A percentile compares a stretch with the other conserved stretches of the same genome.
phyloP scores from a whole-genome alignment of 1,139 yeast genomes.

The Debaryomyces nepalensis region DNA sequence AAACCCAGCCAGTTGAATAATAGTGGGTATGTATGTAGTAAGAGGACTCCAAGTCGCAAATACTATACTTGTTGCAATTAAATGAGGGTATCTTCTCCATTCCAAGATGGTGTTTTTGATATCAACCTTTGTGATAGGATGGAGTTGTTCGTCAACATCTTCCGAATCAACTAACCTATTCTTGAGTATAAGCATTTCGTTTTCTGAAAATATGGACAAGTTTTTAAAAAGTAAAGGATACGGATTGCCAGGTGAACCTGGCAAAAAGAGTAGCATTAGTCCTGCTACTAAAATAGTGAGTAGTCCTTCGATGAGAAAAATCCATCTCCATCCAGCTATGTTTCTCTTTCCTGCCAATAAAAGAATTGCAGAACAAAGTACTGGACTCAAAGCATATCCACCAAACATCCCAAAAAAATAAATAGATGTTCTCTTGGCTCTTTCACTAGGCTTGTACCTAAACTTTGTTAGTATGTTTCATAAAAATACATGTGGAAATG shows the following conservation, averaged over 20 bases:
- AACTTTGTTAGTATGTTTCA: background rate
- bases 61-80: constrained; percentile 7
- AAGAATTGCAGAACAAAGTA: constrained; percentile 9
- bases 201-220: constrained; percentile 2
- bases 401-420: constrained; percentile 13
- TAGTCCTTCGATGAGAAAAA: constrained; percentile 11
- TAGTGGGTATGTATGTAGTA: constrained; percentile 9
- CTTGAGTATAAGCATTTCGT: background rate
- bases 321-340: constrained; percentile 10
- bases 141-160: background rate
- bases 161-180: constrained; percentile 1
- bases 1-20: constrained; percentile 9
- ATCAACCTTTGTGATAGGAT: background rate
- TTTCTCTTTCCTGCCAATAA: constrained; percentile 6
- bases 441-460: constrained; percentile 9
- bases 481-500: background rate
- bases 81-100: constrained; percentile 11
- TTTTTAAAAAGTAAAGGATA: constrained; percentile 7
- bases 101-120: constrained; percentile 1
- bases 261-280: constrained; percentile 3
- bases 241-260: constrained; percentile 7
- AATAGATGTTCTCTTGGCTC: constrained; percentile 9
- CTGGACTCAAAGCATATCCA: constrained; percentile 11
- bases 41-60: constrained; percentile 13
- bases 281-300: constrained; percentile 6